Evolutionary conservation across 1,284 basidiomycete genomes (phyloP).

Genomic region (Cutaneotrichosporon sp.): DNA sequence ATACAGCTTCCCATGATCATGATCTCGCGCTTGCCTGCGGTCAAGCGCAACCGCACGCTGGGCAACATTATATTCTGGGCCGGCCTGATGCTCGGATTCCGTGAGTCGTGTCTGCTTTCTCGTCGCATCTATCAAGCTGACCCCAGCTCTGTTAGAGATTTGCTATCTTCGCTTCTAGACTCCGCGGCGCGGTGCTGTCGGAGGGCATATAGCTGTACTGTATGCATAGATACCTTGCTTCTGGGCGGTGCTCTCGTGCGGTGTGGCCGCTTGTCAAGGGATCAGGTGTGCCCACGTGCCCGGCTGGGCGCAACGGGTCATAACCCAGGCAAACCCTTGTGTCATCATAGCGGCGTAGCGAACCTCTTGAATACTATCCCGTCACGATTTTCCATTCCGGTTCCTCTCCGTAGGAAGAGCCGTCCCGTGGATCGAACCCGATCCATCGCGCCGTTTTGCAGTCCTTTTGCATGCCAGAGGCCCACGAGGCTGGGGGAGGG

Average conservation of each 20-base stretch:
- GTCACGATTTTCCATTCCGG: too few species aligned
- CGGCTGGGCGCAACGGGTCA: too few species aligned
- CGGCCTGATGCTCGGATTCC: constrained; percentile 80
- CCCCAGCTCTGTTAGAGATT: constrained; percentile 22
- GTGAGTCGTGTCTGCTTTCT: constrained; percentile 10
- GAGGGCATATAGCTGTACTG: not conserved
- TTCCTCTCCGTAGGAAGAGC: too few species aligned
- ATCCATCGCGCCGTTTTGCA: too few species aligned
- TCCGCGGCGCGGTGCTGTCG: not conserved
- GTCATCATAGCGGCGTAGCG: too few species aligned
- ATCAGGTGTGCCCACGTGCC: too few species aligned
- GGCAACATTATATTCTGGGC: constrained; percentile 85
- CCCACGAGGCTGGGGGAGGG: too few species aligned
- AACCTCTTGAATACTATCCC: too few species aligned
- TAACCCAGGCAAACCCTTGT: too few species aligned
- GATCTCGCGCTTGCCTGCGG: constrained; percentile 69
- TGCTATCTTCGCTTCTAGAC: constrained; percentile 21
- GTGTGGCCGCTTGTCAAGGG: too few species aligned
- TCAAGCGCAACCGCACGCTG: constrained; percentile 75
- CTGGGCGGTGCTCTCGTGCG: not conserved
- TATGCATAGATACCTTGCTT: not conserved
- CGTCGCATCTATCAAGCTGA: not conserved
- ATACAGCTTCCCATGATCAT: constrained; percentile 90
- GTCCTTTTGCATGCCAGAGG: too few species aligned
- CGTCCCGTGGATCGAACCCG: too few species aligned